Conservation (phyloP, 2,329 filamentous ascomycete species). For the Rachicladosporium sp. region DNA sequence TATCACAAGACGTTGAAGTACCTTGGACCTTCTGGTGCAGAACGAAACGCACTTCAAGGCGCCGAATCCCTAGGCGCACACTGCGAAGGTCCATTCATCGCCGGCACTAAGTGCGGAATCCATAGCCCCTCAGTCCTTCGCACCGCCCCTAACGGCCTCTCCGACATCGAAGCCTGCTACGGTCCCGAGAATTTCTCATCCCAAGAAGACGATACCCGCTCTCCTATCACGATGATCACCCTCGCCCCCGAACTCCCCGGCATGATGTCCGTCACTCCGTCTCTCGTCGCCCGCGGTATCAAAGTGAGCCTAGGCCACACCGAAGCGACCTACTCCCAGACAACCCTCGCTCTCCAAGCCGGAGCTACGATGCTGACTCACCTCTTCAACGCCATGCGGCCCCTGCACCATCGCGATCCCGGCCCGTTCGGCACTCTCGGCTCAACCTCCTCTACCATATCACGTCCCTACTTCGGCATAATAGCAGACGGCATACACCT, state of each 20-base stretch:
- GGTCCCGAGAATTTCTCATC: conserved; percentile 53
- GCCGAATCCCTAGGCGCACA: conserved; percentile 83
- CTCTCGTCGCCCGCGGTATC: conserved; percentile 54
- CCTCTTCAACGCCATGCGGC: conserved; percentile 87
- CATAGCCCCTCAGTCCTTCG: conserved; percentile 65
- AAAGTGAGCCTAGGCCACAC: conserved; percentile 75
- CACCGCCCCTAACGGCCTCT: conserved; percentile 46
- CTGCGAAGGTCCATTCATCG: conserved; percentile 82
- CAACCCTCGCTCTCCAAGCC: conserved; percentile 54
- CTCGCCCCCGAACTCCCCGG: conserved; percentile 68
- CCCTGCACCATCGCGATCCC: conserved; percentile 80
- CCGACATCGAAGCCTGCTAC: conserved; percentile 59
- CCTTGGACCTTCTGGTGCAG: conserved; percentile 56
- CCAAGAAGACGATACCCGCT: conserved; percentile 22
- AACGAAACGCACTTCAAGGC: conserved; percentile 52
- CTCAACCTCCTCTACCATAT: conserved; percentile 27
- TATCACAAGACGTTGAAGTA: conserved; percentile 73
- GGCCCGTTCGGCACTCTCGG: conserved; percentile 81
- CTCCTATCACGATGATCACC: conserved; percentile 64
- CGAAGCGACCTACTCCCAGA: conserved; percentile 75
- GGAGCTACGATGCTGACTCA: conserved; percentile 87
- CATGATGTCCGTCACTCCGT: conserved; percentile 49
- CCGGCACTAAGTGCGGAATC: conserved; percentile 70
- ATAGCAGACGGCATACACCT: conserved; percentile 86
- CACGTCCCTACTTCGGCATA: conserved; percentile 71